These are phyloP conservation scores for Auriculariales sp. DNA, from an alignment of 768 basidiomycete genomes.

Conservation along the genomic window DNA sequence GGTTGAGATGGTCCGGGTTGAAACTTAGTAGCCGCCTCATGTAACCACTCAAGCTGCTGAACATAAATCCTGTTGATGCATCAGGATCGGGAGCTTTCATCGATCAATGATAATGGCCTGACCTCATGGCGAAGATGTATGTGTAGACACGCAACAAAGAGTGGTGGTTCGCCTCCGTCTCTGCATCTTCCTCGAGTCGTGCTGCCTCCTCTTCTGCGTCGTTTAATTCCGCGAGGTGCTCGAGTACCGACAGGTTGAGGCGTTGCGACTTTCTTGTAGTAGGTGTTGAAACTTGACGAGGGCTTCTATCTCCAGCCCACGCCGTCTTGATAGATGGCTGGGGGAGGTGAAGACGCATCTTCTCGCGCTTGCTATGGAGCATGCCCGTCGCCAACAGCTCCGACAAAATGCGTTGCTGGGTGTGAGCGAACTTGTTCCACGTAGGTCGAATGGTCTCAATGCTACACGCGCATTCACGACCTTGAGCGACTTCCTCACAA, in stretches of 20 bases:
- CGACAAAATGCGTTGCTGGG: constrained; percentile 10
- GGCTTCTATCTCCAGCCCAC: constrained; percentile 6
- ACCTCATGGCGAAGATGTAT: constrained; percentile 13
- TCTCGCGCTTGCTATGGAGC: constrained; percentile 5
- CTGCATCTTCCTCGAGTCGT: constrained; percentile 1
- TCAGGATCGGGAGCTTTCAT: constrained; percentile 3
- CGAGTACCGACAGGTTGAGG: no score
- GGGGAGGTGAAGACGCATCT: constrained; percentile 8
- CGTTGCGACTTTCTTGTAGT: no score
- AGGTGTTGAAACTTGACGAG: constrained; percentile 5
- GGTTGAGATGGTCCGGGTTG: no score
- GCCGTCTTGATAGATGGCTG: constrained; percentile 8
- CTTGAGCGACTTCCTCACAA: neutral
- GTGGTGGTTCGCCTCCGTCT: constrained; percentile 5
- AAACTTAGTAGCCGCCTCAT: no score
- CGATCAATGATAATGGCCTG: neutral
- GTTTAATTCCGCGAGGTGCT: no score
- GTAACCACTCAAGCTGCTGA: constrained; percentile 10
- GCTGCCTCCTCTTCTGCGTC: constrained; percentile 2
- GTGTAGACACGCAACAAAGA: constrained; percentile 12
- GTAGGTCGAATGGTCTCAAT: constrained; percentile 2
- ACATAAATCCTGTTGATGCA: constrained; percentile 10
- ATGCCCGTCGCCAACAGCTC: constrained; percentile 8
- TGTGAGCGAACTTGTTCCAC: constrained; percentile 8
- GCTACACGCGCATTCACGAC: neutral